Conservation (phyloP, 2,329 filamentous ascomycete genomes). For the Calonectria naviculata region DNA sequence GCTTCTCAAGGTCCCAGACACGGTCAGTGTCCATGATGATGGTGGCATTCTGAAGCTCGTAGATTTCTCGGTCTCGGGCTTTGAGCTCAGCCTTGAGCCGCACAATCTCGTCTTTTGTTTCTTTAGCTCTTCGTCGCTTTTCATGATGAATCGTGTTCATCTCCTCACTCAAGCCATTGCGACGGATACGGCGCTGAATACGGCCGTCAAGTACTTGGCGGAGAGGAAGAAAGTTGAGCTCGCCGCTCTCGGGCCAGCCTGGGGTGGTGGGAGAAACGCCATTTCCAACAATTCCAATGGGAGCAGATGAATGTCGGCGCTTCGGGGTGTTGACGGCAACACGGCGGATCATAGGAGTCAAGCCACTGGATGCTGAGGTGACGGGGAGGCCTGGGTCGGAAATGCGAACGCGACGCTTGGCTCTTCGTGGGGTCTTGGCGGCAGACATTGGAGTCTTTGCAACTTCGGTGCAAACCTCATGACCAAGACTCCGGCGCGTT, state of each 20-base stretch:
- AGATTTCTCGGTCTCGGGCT: slow-evolving; percentile 64
- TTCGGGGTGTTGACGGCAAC: slow-evolving; percentile 55
- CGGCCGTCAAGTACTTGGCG: slow-evolving; percentile 68
- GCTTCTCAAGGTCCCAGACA: slow-evolving; percentile 54
- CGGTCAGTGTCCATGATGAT: slow-evolving; percentile 59
- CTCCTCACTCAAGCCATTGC: slow-evolving; percentile 68
- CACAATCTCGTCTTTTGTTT: slow-evolving; percentile 59
- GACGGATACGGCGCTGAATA: slow-evolving; percentile 66
- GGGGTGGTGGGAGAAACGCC: slow-evolving; percentile 28
- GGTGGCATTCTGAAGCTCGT: slow-evolving; percentile 62
- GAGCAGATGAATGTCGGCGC: slow-evolving; percentile 59
- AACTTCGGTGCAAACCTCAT: slow-evolving; percentile 38
- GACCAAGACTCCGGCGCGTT: slow-evolving; percentile 56
- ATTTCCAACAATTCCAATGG: slow-evolving; percentile 40
- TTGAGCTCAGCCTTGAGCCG: slow-evolving; percentile 61
- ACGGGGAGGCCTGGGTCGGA: slow-evolving; percentile 64
- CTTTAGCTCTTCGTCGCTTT: slow-evolving; percentile 52
- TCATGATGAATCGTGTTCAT: slow-evolving; percentile 64
- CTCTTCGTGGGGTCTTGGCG: slow-evolving; percentile 44
- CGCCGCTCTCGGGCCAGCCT: slow-evolving; percentile 45
- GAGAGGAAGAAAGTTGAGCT: slow-evolving; percentile 55
- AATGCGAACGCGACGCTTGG: slow-evolving; percentile 66
- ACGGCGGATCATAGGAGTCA: slow-evolving; percentile 69
- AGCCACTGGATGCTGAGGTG: slow-evolving; percentile 55
- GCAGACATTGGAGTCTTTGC: slow-evolving; percentile 20